Evolutionary conservation across 768 basidiomycete species (phyloP).

Genomic region (Russula sp.): DNA sequence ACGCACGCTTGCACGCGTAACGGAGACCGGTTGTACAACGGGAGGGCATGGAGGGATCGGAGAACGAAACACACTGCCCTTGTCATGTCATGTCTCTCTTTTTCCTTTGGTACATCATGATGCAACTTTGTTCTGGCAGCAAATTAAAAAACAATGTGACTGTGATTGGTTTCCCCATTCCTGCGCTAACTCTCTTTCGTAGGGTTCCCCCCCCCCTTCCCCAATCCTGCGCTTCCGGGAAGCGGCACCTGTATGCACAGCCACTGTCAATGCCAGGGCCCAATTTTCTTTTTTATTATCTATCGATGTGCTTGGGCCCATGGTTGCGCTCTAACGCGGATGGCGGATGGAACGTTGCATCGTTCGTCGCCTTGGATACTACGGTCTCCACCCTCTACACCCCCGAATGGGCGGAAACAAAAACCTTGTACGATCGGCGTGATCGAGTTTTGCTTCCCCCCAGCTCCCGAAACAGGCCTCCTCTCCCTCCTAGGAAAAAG

Average conservation of each 20-base stretch:
- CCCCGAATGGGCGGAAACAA: conserved; percentile 13
- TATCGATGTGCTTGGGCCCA: conserved; percentile 4
- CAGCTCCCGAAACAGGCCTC: conserved; percentile 6
- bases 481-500: not conserved
- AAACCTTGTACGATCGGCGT: conserved; percentile 11
- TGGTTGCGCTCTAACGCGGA: not conserved
- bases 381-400: not conserved
- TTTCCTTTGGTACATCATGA: not conserved
- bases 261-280: conserved; percentile 7
- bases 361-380: conserved; percentile 20
- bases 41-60: not conserved
- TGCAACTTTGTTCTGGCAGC: not conserved
- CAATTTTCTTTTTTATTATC: not conserved
- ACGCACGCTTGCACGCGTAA: not conserved
- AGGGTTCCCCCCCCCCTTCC: not conserved
- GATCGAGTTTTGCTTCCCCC: conserved; percentile 9
- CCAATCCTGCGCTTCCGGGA: not conserved
- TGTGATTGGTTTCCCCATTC: not conserved
- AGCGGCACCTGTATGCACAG: conserved; percentile 4
- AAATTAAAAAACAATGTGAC: not conserved
- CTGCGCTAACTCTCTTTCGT: not conserved
- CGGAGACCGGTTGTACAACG: not conserved
- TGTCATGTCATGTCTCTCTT: not conserved
- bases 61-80: conserved; percentile 7
- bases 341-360: conserved; percentile 1